Conservation (phyloP, 345 rosid species). For the Murraya paniculata region DNA sequence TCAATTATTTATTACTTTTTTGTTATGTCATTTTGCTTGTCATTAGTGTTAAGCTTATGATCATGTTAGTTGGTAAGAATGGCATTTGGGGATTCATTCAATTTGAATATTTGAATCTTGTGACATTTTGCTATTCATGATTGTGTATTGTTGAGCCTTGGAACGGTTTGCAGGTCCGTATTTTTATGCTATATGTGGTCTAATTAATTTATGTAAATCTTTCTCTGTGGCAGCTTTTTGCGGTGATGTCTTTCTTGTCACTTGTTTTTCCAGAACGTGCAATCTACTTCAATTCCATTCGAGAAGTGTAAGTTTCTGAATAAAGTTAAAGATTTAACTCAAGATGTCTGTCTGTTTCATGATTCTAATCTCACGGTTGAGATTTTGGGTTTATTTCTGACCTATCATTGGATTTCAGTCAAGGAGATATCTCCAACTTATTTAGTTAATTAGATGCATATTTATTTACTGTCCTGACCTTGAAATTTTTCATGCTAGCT, state of each 20-base stretch:
- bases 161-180: not conserved
- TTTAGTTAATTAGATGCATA: not conserved
- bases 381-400: not conserved
- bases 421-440: not conserved
- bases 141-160: not conserved
- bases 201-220: not conserved
- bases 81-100: not conserved
- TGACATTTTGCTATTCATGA: not conserved
- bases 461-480: not conserved
- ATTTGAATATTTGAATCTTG: not conserved
- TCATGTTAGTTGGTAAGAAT: not conserved
- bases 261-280: conserved; percentile 72
- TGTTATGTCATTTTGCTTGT: not conserved
- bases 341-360: not conserved
- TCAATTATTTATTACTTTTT: not conserved
- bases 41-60: not conserved
- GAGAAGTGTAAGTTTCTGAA: conserved; percentile 82
- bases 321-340: not conserved
- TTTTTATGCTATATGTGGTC: not conserved
- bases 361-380: not conserved
- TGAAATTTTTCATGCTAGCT: not conserved
- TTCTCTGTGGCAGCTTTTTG: conserved; percentile 64
- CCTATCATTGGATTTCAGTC: not conserved
- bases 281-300: conserved; percentile 86
- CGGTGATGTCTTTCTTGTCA: conserved; percentile 84